Base-by-base conservation (phyloP, 176 grass and related monocot genomes). In the Microstegium vimineum region DNA sequence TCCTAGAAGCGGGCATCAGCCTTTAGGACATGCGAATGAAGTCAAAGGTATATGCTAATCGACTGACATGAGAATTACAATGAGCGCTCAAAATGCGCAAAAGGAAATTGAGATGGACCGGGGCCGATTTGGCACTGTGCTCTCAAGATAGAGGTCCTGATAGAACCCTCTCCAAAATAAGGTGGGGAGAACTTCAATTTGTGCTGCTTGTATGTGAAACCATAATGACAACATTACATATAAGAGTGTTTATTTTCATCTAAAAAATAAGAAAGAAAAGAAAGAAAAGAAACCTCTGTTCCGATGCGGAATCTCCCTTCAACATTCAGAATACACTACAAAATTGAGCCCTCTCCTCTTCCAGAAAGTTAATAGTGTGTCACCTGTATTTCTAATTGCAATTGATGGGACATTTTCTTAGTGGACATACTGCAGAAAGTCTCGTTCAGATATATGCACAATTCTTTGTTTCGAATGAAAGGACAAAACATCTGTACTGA, bases 351-450 rank as follows among this genome's bases (percentile, higher is more conserved):
- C 23, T 76, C 13, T 18, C 54, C 18, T 43, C 9, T 76, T 70
- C 70, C 41, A 75, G 25, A 46, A 56, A 75, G 74, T 33, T 66
- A 45, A 38, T 46, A 75, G 4, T 34, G 11, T 71, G 75, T 20
- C 73, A 26, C 2, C 14, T 62, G 22, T 78, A 66, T 25, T 67
- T 31, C 49, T 74, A 62, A 69, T 0, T 59, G 37, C 74, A 75
- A 33, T 0, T 62, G 41, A 20, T 54, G 4, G 40, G 8, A 42
- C 35, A 31, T 67, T 34, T 40, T 79, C 5, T 80, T 54, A n/a
- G 45, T 76, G 69, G 60, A 64, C 79, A 81, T 54, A 85, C 63
- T 76, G 82, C 71, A 85, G 77, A 81, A 57, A 38, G 75, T 23
- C 66, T 46, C 15, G 27, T 70, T 20, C 62, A 49, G 62, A 69